These are phyloP conservation scores for Cystofilobasidium capitatum DNA, from an alignment of 768 basidiomycete genomes.

Conservation along the genomic window DNA sequence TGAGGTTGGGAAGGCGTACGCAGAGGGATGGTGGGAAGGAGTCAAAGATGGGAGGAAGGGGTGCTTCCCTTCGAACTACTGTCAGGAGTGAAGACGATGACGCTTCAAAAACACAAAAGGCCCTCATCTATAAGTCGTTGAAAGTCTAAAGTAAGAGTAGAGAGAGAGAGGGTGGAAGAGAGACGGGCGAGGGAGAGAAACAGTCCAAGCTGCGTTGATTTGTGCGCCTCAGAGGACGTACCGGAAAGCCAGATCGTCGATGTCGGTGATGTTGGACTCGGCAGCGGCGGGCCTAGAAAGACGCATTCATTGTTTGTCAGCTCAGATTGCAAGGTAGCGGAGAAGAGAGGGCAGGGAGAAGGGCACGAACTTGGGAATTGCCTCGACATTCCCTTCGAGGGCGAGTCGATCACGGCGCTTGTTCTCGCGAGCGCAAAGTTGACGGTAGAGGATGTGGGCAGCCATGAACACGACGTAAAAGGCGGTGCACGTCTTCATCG, in stretches of 20 bases:
- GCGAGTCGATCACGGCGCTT: constrained; percentile 30
- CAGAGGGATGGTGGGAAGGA: constrained; percentile 25
- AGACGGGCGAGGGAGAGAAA: no score
- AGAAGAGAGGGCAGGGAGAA: no score
- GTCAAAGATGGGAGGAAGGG: background rate
- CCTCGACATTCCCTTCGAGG: constrained; percentile 29
- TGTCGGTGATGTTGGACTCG: constrained; percentile 30
- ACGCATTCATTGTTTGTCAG: no score
- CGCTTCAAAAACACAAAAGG: background rate
- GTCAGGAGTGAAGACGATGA: constrained; percentile 6
- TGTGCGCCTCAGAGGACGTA: constrained; percentile 28
- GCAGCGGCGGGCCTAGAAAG: constrained; percentile 15
- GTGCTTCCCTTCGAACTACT: constrained; percentile 23
- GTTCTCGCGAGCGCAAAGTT: constrained; percentile 30
- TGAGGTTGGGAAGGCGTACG: constrained; percentile 9
- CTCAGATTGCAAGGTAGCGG: no score
- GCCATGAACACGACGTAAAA: constrained; percentile 29
- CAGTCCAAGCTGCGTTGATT: no score
- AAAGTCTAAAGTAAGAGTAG: background rate
- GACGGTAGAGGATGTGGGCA: constrained; percentile 27
- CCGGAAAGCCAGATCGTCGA: constrained; percentile 31
- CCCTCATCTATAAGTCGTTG: background rate
- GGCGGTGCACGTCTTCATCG: constrained; percentile 29
- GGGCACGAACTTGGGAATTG: constrained; percentile 25
- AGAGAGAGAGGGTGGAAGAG: no score